Percentiles rank a stretch among this genome's conserved stretches.
Conservation (phyloP, 73 alveolate species). For the Tetrahymena thermophila region DNA sequence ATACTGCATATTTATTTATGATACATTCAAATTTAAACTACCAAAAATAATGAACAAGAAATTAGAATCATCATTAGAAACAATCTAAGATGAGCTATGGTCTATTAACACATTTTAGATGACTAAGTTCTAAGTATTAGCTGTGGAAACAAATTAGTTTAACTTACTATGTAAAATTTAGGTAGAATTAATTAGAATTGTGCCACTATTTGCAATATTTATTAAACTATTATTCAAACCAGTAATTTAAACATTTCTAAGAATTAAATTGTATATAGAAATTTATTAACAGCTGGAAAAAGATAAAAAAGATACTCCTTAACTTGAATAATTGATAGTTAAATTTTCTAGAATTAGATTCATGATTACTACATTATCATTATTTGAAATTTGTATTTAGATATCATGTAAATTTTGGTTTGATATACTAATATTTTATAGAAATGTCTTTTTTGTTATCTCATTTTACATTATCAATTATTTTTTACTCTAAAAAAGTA, state of each 20-base stretch:
- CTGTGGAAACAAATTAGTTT: neutral
- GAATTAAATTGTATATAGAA: neutral
- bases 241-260: neutral
- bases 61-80: neutral
- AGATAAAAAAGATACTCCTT: neutral
- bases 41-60: neutral
- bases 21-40: neutral
- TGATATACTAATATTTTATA: neutral
- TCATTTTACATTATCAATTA: neutral
- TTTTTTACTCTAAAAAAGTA: neutral
- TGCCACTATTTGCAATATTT: neutral
- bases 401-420: neutral
- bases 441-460: neutral
- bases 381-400: neutral
- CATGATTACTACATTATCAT: neutral
- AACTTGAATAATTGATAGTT: neutral
- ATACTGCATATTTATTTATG: neutral
- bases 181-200: neutral
- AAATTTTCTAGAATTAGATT: neutral
- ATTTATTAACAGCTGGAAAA: neutral
- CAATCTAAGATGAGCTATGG: neutral
- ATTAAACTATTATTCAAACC: neutral
- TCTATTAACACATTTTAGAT: neutral
- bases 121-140: neutral
- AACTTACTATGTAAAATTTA: neutral